Evolutionary conservation across 176 grass and related monocot species (phyloP), one percentile per base, ranked within the genome.

Genomic region (Elymus sibiricus): DNA sequence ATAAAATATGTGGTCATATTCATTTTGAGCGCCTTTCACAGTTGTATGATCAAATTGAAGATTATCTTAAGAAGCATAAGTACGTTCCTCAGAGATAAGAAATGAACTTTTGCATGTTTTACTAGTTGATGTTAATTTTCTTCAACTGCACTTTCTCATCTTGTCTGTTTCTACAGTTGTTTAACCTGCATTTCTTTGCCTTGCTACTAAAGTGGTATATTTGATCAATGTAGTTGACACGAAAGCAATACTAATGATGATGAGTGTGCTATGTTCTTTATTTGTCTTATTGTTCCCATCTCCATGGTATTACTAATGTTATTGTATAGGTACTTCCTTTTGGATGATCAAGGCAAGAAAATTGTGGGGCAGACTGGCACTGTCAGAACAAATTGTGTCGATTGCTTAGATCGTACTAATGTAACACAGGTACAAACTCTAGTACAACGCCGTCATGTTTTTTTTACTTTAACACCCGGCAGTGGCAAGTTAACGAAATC

Each of bases 401-500:
- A 99, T 70, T 99, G 97, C 88, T 90, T 99, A 80, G 94, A 99
- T 89, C 97, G 97, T 59, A 99, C 97, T 39, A 99, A 99, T 91
- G 97, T 99, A 38, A 99, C 97, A 84, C 97, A 99, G 97, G 97
- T 98, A 89, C 44, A 58, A 58, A 12, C 70, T 37, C 37, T 37
- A 61, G 5, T n/a, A 60, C 26, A 67, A 12, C 40, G 67, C 26
- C 17, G 0, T 35, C 3, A 77, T 76, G 16, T 11, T 21, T 66
- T 17, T 67, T 68, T 8, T 27, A 63, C 14, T 42, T 6, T 17
- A 44, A 71, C 19, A 34, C 9, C 39, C 35, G 65, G 6, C 24
- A 37, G 6, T 58, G 15, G 4, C 17, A 39, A n/a, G 34, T 64
- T 66, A 31, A 60, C 6, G 2, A 19, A 53, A 53, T 11, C 13